These are phyloP conservation scores for Talaromyces borbonicus DNA, from an alignment of 495 filamentous ascomycete genomes.

Conservation along the genomic window DNA sequence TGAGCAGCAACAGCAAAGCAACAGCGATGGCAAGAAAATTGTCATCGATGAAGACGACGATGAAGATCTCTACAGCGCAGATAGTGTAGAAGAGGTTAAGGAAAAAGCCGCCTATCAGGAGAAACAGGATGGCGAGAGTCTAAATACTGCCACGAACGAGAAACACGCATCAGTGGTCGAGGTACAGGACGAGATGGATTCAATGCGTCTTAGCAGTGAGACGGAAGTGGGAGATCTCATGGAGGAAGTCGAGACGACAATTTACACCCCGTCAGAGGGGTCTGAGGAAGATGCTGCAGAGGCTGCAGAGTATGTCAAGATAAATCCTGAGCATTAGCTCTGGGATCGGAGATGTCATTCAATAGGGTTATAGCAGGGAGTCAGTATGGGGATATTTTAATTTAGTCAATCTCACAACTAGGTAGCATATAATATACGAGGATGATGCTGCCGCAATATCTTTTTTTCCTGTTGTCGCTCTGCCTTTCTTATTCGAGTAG, in stretches of 20 bases:
- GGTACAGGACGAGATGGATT: conserved; percentile 8
- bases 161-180: conserved; percentile 16
- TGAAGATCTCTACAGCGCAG: conserved; percentile 2
- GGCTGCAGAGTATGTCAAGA: conserved; percentile 22
- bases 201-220: conserved; percentile 4
- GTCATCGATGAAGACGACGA: conserved; percentile 12
- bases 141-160: conserved; percentile 7
- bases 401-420: no score
- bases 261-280: conserved; percentile 11
- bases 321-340: conserved; percentile 19
- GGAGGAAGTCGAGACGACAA: not conserved
- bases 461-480: no score
- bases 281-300: conserved; percentile 20
- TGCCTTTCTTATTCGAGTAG: no score
- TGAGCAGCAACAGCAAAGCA: conserved; percentile 4
- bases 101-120: not conserved
- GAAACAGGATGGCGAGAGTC: not conserved
- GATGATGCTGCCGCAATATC: no score
- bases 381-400: no score
- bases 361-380: no score
- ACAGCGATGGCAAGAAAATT: conserved; percentile 17
- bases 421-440: no score
- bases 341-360: no score
- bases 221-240: conserved; percentile 5
- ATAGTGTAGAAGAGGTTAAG: not conserved